These are phyloP conservation scores for Eucalyptus viminalis DNA, from an alignment of 345 rosid genomes.

Conservation along the genomic window DNA sequence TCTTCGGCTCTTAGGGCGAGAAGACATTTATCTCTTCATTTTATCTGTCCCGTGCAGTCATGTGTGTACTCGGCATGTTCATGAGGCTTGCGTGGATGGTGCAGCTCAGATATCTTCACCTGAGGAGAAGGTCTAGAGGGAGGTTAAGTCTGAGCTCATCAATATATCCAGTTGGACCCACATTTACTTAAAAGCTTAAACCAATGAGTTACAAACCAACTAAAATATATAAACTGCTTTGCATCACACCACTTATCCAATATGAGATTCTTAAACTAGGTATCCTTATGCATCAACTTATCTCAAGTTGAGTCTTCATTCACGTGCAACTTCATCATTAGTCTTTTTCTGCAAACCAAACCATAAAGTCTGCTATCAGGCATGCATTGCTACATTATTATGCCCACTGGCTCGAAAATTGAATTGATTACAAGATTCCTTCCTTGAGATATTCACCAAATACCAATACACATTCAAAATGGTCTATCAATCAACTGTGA, in stretches of 20 bases:
- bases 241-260: no score
- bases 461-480: neutral
- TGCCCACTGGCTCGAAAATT: neutral
- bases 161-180: accelerated
- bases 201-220: no score
- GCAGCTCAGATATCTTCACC: neutral
- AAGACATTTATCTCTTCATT: neutral
- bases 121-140: no score
- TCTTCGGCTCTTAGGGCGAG: neutral
- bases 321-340: neutral
- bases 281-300: neutral
- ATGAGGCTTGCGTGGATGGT: neutral
- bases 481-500: accelerated
- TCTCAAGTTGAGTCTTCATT: neutral
- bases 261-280: no score
- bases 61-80: neutral
- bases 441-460: neutral
- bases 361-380: neutral
- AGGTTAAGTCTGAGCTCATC: no score
- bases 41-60: neutral
- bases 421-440: neutral
- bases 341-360: neutral
- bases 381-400: neutral
- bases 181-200: no score
- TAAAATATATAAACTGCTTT: no score